These are phyloP conservation scores for Orbilia quercus DNA, from an alignment of 2,329 filamentous ascomycete genomes.

Conservation along the genomic window DNA sequence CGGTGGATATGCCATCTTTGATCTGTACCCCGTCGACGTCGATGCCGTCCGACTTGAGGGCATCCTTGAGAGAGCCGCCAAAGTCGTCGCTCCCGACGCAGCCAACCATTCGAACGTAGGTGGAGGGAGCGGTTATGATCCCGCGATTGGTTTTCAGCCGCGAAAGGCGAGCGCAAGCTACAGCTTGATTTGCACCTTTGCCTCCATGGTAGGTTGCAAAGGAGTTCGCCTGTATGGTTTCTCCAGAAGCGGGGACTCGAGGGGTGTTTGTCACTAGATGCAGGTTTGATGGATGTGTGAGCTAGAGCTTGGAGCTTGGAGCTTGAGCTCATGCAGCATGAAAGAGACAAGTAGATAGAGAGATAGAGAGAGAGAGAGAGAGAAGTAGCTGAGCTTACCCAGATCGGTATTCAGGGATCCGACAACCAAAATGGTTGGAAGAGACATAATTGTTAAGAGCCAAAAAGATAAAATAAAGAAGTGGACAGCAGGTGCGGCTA, in stretches of 20 bases:
- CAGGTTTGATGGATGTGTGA: background rate
- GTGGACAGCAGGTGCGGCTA: background rate
- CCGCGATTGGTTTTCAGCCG: slow-evolving; percentile 62
- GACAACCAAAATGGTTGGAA: slow-evolving; percentile 76
- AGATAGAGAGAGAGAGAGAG: background rate
- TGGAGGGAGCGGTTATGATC: slow-evolving; percentile 54
- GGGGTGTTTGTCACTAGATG: slow-evolving; percentile 78
- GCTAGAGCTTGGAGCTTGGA: background rate
- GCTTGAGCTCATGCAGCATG: background rate
- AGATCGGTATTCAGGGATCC: slow-evolving; percentile 96
- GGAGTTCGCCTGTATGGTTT: slow-evolving; percentile 82
- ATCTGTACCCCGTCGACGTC: slow-evolving; percentile 69
- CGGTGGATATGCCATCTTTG: slow-evolving; percentile 69
- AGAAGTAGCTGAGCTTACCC: slow-evolving; percentile 29
- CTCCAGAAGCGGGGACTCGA: slow-evolving; percentile 83
- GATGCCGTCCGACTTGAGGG: slow-evolving; percentile 72
- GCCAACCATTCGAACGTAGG: slow-evolving; percentile 75
- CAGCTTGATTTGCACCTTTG: slow-evolving; percentile 95
- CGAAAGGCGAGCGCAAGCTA: slow-evolving; percentile 85
- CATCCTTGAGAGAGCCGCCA: slow-evolving; percentile 70
- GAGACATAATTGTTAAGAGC: slow-evolving; percentile 44
- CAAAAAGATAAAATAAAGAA: background rate
- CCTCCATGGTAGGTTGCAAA: slow-evolving; percentile 87
- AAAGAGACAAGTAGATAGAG: no score
- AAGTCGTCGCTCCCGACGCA: slow-evolving; percentile 78